Evolutionary conservation across 1,139 yeast species (phyloP).

Genomic region (Debaryomyces sp.): DNA sequence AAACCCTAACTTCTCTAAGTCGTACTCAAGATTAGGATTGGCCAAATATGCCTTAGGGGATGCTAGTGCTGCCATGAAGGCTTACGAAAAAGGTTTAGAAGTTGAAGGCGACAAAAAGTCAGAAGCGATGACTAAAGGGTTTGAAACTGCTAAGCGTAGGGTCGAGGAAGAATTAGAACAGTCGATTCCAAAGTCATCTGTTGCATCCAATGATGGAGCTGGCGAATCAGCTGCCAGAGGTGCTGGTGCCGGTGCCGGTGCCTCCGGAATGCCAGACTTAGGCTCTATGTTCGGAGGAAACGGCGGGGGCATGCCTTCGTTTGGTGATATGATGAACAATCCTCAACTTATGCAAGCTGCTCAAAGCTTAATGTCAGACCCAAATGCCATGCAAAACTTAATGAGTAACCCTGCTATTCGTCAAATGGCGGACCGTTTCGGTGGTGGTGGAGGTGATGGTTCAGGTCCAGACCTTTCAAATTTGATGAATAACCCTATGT

Average conservation of each 20-base stretch:
- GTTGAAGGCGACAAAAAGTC: slow-evolving; percentile 84
- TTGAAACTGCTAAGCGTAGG: slow-evolving; percentile 87
- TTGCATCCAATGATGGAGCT: slow-evolving; percentile 24
- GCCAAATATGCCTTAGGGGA: slow-evolving; percentile 91
- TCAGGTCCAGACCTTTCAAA: slow-evolving; percentile 59
- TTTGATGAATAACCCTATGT: slow-evolving; percentile 79
- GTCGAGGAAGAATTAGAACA: slow-evolving; percentile 72
- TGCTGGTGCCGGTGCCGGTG: slow-evolving; percentile 49
- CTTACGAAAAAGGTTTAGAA: slow-evolving; percentile 84
- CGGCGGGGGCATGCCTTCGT: slow-evolving; percentile 62
- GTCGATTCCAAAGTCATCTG: slow-evolving; percentile 35
- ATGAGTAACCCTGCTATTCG: slow-evolving; percentile 81
- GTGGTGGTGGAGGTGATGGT: slow-evolving; percentile 58
- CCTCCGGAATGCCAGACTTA: slow-evolving; percentile 76
- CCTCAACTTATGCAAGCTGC: slow-evolving; percentile 95
- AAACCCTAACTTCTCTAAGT: slow-evolving; percentile 84
- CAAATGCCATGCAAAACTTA: slow-evolving; percentile 72
- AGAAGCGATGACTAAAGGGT: slow-evolving; percentile 91
- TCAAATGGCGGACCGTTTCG: slow-evolving; percentile 75
- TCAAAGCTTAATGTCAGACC: slow-evolving; percentile 89
- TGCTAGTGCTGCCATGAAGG: slow-evolving; percentile 84
- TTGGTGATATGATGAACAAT: slow-evolving; percentile 72
- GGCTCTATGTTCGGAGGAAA: slow-evolving; percentile 57
- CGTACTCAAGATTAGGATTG: slow-evolving; percentile 92
- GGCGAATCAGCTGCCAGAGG: slow-evolving; percentile 19